Conservation (phyloP, 2,329 filamentous ascomycete genomes). For the Phaeophleospora eucalypticola region DNA sequence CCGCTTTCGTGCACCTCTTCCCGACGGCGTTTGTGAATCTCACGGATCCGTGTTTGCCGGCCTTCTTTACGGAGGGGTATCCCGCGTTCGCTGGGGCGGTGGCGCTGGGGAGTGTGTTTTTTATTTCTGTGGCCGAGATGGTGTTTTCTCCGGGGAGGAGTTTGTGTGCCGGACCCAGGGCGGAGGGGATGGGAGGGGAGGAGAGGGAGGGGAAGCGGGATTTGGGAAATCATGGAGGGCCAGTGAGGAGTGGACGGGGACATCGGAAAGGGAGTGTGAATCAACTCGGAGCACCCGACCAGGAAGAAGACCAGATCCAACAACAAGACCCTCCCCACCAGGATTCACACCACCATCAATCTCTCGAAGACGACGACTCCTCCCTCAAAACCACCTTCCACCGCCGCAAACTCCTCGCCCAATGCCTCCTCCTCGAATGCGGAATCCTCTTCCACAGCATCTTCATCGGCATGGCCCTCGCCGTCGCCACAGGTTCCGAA, state of each 20-base stretch:
- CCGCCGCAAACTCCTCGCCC: constrained; percentile 60
- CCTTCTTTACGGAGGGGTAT: constrained; percentile 72
- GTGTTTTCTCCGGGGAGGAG: constrained; percentile 22
- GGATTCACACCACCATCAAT: background rate
- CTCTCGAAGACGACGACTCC: constrained; percentile 7
- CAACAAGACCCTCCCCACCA: too few relatives aligned
- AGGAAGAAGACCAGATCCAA: too few relatives aligned
- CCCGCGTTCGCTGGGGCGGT: constrained; percentile 73
- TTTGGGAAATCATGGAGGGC: too few relatives aligned
- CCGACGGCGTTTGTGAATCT: constrained; percentile 57
- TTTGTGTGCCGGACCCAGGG: constrained; percentile 12
- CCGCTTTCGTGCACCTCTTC: constrained; percentile 54
- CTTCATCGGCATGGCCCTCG: constrained; percentile 66
- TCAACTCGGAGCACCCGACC: too few relatives aligned
- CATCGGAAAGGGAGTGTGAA: too few relatives aligned
- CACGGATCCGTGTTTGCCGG: constrained; percentile 62
- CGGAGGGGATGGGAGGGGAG: constrained; percentile 4
- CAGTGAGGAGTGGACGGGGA: too few relatives aligned
- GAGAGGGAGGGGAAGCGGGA: background rate
- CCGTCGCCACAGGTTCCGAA: constrained; percentile 58
- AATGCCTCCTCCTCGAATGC: constrained; percentile 67
- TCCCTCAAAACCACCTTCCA: constrained; percentile 24
- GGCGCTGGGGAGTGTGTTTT: constrained; percentile 57
- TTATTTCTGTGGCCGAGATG: constrained; percentile 51
- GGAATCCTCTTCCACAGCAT: constrained; percentile 73